Percentiles rank a stretch among this genome's conserved stretches.
Conservation (phyloP, 2,329 filamentous ascomycete genomes). For the Colletotrichum kahawae region DNA sequence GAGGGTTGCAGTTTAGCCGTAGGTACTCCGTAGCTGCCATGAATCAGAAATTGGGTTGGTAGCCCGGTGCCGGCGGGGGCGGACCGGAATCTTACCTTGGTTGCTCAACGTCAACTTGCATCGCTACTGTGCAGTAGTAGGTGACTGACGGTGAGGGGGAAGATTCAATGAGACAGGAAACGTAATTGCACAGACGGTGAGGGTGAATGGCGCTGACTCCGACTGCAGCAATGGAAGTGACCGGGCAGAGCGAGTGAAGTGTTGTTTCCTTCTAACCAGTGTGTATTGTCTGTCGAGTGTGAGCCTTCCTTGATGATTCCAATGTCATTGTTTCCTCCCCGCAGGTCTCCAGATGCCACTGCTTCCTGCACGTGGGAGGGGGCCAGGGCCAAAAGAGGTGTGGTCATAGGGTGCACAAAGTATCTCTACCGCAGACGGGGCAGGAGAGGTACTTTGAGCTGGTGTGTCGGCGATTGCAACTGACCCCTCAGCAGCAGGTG, state of each 20-base stretch:
- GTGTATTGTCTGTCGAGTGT: background rate
- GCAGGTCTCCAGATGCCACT: slow-evolving; percentile 6
- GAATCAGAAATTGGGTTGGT: background rate
- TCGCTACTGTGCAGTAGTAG: background rate
- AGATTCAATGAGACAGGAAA: background rate
- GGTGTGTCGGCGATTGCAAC: background rate
- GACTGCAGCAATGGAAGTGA: background rate
- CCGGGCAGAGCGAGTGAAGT: background rate
- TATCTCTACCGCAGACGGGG: background rate
- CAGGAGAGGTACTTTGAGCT: background rate
- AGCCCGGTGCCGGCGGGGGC: background rate
- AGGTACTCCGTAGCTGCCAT: background rate
- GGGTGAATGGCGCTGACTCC: background rate
- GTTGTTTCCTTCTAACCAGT: background rate
- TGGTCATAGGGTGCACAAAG: background rate
- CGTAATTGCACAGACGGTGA: background rate
- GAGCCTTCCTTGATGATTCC: background rate
- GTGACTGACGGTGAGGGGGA: background rate
- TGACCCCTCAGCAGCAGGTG: background rate
- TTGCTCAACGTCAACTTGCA: background rate
- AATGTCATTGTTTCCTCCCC: background rate
- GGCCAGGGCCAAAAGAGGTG: background rate
- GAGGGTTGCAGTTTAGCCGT: background rate
- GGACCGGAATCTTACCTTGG: background rate
- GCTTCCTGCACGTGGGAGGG: slow-evolving; percentile 16